A percentile compares a stretch with the other conserved stretches of the same genome.
Evolutionary conservation across 2,329 filamentous ascomycete genomes (phyloP).

Genomic region (Xylariaceae sp.): DNA sequence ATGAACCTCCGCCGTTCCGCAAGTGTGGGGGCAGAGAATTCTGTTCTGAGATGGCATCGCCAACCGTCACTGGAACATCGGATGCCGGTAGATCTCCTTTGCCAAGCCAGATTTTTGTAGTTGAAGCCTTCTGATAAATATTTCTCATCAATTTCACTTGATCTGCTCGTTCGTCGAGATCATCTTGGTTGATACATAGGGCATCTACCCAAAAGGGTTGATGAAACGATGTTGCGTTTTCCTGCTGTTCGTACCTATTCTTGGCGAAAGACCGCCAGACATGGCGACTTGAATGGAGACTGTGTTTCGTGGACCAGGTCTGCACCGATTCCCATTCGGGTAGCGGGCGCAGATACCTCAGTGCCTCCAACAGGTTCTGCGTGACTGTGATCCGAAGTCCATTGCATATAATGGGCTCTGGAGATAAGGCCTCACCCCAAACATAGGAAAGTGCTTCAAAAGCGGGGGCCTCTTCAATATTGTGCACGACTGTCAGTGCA

Average conservation of each 20-base stretch:
- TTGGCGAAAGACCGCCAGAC: slow-evolving; percentile 15
- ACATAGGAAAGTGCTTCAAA: slow-evolving; percentile 21
- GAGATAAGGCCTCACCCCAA: slow-evolving; percentile 15
- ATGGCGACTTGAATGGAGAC: slow-evolving; percentile 15
- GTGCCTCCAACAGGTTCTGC: slow-evolving; percentile 16
- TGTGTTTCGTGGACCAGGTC: slow-evolving; percentile 13
- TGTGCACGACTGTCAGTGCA: slow-evolving; percentile 7
- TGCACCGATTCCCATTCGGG: slow-evolving; percentile 17
- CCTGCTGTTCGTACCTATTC: slow-evolving; percentile 17
- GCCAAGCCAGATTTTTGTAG: slow-evolving; percentile 16
- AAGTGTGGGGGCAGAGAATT: too few relatives aligned
- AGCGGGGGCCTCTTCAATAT: slow-evolving; percentile 12
- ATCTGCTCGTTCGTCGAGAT: slow-evolving; percentile 12
- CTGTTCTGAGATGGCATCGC: too few relatives aligned
- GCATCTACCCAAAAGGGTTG: slow-evolving; percentile 17
- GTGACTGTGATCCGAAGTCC: slow-evolving; percentile 16
- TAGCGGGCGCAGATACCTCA: slow-evolving; percentile 17
- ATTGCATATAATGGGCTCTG: slow-evolving; percentile 18
- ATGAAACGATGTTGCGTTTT: slow-evolving; percentile 10
- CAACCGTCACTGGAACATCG: too few relatives aligned
- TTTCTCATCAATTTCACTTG: slow-evolving; percentile 16
- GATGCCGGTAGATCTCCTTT: too few relatives aligned
- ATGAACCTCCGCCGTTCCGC: too few relatives aligned
- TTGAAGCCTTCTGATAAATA: slow-evolving; percentile 10
- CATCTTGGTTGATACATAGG: slow-evolving; percentile 16